Evolutionary conservation across 441 rosid species (phyloP), one percentile per base, ranked within the genome.

Genomic region (Francoa sonchifolia): DNA sequence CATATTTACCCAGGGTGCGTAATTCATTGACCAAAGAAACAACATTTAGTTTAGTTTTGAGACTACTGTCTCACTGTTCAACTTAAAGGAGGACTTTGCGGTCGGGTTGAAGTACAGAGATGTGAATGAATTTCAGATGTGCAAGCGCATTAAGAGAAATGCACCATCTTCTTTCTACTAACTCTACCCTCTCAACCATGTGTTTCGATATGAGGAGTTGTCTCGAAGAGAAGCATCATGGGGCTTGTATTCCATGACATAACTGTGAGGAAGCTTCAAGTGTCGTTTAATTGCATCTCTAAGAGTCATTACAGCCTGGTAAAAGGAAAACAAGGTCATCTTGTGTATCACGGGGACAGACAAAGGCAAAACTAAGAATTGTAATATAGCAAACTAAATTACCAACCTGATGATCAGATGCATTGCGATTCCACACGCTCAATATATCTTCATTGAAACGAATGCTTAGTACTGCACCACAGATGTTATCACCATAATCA

Each of bases 241-340:
- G 49, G 92, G 79, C 72, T 90, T 86, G 86, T 83, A 86, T 47
- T 86, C 99, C 96, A 86, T 86, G 2, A 86, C 83, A 55, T 83
- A 90, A 45, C 73, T 52, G 53, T 80, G 80, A 39, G 95, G 96
- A 54, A 90, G 77, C 73, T 82, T 90, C 53, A 90, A 70, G 58
- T 90, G 96, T 47, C 95, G 62, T 58, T 90, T 90, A 57, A 82
- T 90, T 10, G 98, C 68, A 74, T 90, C 96, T 65, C 99, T 80
- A 22, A 90, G 63, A 22, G 79, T 82, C 96, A 90, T 90, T 63
- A 90, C 96, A 35, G 93, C 89, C 99, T 90, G 74, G 20, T 29
- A 48, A 11, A 48, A 17, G 7, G 17, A 14, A 41, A 34, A 21
- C 43, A 20, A 40, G 30, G 10, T 18, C 18, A 33, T 20, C 47